Percentiles rank a stretch among this genome's conserved stretches.
These are phyloP conservation scores for Boletus patriciae DNA, from an alignment of 768 basidiomycete genomes.

Conservation along the genomic window DNA sequence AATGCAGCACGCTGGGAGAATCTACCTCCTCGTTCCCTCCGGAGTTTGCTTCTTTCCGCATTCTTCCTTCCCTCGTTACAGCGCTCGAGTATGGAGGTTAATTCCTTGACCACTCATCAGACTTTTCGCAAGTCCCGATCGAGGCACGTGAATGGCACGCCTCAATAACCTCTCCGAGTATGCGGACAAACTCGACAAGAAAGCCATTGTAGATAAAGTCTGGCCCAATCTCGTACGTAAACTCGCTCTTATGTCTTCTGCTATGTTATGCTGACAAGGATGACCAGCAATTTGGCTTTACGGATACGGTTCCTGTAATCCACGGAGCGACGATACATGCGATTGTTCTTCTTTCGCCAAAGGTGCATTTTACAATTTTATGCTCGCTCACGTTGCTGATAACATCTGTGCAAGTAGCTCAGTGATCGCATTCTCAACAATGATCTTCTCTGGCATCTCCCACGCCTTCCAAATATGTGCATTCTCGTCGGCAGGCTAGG, in stretches of 20 bases:
- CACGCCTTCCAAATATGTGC: constrained; percentile 94
- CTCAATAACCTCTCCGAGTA: constrained; percentile 84
- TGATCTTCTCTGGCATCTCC: constrained; percentile 88
- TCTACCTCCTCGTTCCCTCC: constrained; percentile 77
- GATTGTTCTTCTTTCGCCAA: constrained; percentile 78
- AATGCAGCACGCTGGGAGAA: constrained; percentile 71
- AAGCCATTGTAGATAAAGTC: constrained; percentile 79
- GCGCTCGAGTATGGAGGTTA: constrained; percentile 76
- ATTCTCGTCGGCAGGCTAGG: constrained; percentile 93
- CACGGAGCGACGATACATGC: constrained; percentile 93
- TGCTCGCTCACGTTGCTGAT: neutral
- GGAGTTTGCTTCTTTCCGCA: constrained; percentile 79
- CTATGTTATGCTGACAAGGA: neutral
- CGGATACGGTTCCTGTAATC: constrained; percentile 91
- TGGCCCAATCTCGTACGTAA: constrained; percentile 84
- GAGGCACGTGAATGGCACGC: constrained; percentile 91
- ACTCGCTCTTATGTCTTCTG: neutral
- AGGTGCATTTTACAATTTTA: constrained; percentile 46
- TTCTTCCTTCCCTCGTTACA: constrained; percentile 83
- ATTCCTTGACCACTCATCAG: constrained; percentile 80
- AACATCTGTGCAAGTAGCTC: constrained; percentile 48
- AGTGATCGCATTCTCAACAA: constrained; percentile 93
- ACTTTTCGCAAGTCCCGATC: constrained; percentile 85
- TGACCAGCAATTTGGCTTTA: constrained; percentile 87
- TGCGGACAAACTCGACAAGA: constrained; percentile 83